These are phyloP conservation scores for Aegle marmelos DNA, from an alignment of 345 rosid genomes.

Conservation along the genomic window DNA sequence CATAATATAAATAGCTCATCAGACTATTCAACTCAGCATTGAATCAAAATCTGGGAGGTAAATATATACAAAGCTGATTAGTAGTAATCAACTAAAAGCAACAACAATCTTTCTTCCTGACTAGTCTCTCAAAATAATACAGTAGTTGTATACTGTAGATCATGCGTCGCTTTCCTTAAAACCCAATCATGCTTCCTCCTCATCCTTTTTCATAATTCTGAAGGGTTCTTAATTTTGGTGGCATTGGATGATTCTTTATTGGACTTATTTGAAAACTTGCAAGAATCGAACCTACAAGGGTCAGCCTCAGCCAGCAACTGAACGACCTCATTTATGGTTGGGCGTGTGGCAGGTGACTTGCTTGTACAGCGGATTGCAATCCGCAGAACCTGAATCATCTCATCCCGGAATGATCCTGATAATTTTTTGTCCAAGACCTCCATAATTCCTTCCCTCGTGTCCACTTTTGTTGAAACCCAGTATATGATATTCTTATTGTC, in stretches of 20 bases:
- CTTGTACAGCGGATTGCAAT: slow-evolving; percentile 78
- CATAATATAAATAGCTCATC: too few relatives aligned
- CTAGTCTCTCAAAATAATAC: slow-evolving; percentile 20
- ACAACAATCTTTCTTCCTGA: slow-evolving; percentile 14
- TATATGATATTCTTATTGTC: slow-evolving; percentile 78
- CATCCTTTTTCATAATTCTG: slow-evolving; percentile 23
- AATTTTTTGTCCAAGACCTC: slow-evolving; percentile 65
- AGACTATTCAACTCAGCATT: too few relatives aligned
- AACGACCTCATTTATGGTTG: slow-evolving; percentile 89
- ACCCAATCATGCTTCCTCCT: slow-evolving; percentile 10
- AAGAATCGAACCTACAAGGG: slow-evolving; percentile 46
- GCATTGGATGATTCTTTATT: slow-evolving; percentile 40
- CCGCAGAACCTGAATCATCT: slow-evolving; percentile 66
- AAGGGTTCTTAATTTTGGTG: slow-evolving; percentile 34
- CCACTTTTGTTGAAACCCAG: slow-evolving; percentile 74
- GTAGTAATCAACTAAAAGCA: not conserved
- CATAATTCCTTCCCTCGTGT: slow-evolving; percentile 67
- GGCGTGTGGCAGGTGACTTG: slow-evolving; percentile 59
- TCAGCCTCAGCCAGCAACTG: slow-evolving; percentile 65
- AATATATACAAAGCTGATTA: slow-evolving; percentile 20
- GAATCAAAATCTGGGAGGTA: slow-evolving; percentile 10
- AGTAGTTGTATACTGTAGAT: slow-evolving; percentile 7
- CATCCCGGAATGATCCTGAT: slow-evolving; percentile 61
- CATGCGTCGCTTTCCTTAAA: slow-evolving; percentile 14
- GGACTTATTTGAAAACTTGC: slow-evolving; percentile 47